A percentile compares a stretch with the other conserved stretches of the same genome.
These are phyloP conservation scores for Colletotrichum filicis DNA, from an alignment of 2,329 filamentous ascomycete genomes.

Conservation along the genomic window DNA sequence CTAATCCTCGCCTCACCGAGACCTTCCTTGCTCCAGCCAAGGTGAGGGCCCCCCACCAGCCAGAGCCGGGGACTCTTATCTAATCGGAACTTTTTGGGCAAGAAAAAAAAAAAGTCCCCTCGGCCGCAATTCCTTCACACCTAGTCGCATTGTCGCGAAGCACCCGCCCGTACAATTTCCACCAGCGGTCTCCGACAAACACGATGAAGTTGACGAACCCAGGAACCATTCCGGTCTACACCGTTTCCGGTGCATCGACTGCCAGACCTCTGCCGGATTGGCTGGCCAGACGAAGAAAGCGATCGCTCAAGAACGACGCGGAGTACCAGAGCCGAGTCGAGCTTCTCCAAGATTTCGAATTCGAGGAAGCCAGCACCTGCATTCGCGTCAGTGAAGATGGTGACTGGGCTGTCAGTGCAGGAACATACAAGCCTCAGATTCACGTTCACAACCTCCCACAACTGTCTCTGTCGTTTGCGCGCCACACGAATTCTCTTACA, in stretches of 20 bases:
- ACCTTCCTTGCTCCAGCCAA: background rate
- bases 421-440: conserved; percentile 81
- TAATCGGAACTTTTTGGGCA: conserved; percentile 36
- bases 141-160: conserved; percentile 25
- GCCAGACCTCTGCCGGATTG: conserved; percentile 93
- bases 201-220: conserved; percentile 85
- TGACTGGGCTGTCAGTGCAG: conserved; percentile 84
- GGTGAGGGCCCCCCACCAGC: background rate
- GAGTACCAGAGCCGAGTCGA: conserved; percentile 96
- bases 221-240: conserved; percentile 90
- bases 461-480: conserved; percentile 90
- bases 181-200: conserved; percentile 16
- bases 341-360: conserved; percentile 96
- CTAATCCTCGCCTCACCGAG: conserved; percentile 6
- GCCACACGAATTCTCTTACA: conserved; percentile 93
- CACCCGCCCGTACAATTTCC: conserved; percentile 3
- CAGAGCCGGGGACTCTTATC: conserved; percentile 20
- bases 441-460: conserved; percentile 96
- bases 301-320: conserved; percentile 89
- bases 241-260: conserved; percentile 90
- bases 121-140: conserved; percentile 22
- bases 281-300: conserved; percentile 89
- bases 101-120: conserved; percentile 19
- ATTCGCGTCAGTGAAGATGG: conserved; percentile 93
- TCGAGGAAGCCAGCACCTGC: conserved; percentile 93